Evolutionary conservation across 257 asterid genomes (phyloP).

Genomic region (Capsicum baccatum): DNA sequence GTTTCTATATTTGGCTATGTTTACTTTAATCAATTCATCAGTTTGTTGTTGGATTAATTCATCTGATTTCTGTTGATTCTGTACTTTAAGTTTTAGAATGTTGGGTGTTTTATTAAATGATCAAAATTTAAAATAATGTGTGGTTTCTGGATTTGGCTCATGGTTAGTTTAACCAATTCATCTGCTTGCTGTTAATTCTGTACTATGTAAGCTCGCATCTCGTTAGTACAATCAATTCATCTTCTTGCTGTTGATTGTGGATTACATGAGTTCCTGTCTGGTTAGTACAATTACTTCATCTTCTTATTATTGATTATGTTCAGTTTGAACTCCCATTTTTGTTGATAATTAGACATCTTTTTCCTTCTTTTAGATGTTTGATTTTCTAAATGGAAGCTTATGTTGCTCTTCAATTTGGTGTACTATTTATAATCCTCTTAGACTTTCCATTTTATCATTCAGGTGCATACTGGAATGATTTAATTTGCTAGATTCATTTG

Average conservation of each 20-base stretch:
- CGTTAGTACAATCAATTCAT: constrained; percentile 10
- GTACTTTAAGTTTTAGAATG: too few relatives aligned
- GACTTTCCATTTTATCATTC: constrained; percentile 2
- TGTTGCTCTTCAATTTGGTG: neutral
- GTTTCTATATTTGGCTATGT: constrained; percentile 21
- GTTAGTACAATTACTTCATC: constrained; percentile 31
- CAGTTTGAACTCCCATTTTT: constrained; percentile 33
- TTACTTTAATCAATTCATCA: neutral
- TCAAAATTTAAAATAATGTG: neutral
- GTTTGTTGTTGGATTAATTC: neutral
- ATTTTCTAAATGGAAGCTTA: neutral
- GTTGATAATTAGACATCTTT: constrained; percentile 42
- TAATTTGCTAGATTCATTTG: constrained; percentile 17
- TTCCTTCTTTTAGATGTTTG: constrained; percentile 32
- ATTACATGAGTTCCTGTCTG: constrained; percentile 28
- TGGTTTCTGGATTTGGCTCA: constrained; percentile 25
- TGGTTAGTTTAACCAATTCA: constrained; percentile 15
- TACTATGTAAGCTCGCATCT: neutral
- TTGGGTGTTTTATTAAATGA: neutral
- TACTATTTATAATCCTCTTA: neutral
- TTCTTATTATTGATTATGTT: constrained; percentile 27
- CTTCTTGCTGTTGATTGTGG: constrained; percentile 35
- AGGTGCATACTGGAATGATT: constrained; percentile 23
- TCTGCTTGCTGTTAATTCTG: constrained; percentile 26
- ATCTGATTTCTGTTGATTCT: too few relatives aligned